Percentiles rank a stretch among this genome's conserved stretches.
phyloP scores from a whole-genome alignment of 1,284 basidiomycete species.

The Mycena sp. region DNA sequence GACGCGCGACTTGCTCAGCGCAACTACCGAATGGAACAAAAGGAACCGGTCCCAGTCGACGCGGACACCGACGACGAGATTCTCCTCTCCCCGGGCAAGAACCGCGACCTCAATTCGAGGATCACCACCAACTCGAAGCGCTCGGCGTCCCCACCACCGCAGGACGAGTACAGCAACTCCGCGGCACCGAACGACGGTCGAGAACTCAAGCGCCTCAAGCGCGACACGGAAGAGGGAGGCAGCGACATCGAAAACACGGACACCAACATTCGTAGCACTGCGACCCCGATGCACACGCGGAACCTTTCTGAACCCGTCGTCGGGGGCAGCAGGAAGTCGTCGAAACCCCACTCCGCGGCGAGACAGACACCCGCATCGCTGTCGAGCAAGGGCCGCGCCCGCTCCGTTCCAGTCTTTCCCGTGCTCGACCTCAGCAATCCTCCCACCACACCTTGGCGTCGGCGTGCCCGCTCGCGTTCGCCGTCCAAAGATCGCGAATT shows the following conservation, averaged over 20 bases:
- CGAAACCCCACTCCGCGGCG: slow-evolving; percentile 22
- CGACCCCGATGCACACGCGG: slow-evolving; percentile 40
- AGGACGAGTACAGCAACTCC: slow-evolving; percentile 40
- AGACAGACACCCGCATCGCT: slow-evolving; percentile 22
- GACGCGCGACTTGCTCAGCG: slow-evolving; percentile 52
- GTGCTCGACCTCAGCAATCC: slow-evolving; percentile 54
- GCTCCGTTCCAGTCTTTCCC: slow-evolving; percentile 54
- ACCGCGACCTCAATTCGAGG: slow-evolving; percentile 19
- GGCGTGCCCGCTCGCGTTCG: slow-evolving; percentile 48
- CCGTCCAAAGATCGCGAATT: slow-evolving; percentile 50
- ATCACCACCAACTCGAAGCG: slow-evolving; percentile 43
- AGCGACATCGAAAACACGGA: slow-evolving; percentile 28
- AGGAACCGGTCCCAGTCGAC: slow-evolving; percentile 18
- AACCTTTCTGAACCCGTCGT: slow-evolving; percentile 46
- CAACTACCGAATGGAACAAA: slow-evolving; percentile 26
- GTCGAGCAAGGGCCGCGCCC: slow-evolving; percentile 44
- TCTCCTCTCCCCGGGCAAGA: slow-evolving; percentile 49
- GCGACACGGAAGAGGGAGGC: slow-evolving; percentile 22
- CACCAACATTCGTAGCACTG: slow-evolving; percentile 16
- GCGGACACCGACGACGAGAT: slow-evolving; percentile 49
- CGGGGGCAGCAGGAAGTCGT: background rate
- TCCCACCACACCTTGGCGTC: slow-evolving; percentile 49
- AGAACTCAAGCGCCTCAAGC: slow-evolving; percentile 45
- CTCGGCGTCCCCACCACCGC: slow-evolving; percentile 49
- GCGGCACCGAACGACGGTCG: slow-evolving; percentile 41